Evolutionary conservation across 306 rosid genomes (phyloP), one percentile per base, ranked within the genome.

Genomic region (Spatholobus suberectus): DNA sequence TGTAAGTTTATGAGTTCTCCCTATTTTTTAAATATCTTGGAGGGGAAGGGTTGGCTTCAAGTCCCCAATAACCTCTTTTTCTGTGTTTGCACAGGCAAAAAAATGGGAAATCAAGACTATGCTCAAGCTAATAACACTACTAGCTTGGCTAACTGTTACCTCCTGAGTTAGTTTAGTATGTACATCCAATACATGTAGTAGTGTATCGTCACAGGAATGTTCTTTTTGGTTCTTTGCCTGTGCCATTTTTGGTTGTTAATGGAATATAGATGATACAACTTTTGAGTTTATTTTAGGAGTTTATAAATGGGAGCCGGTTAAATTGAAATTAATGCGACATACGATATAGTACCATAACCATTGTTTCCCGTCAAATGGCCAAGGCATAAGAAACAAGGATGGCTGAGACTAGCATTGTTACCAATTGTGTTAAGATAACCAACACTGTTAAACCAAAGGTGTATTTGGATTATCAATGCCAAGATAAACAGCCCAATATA

Each of bases 81-180:
- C 24, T 74, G 43, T 74, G 44, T 77, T 70, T 47, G n/a, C 84
- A 90, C 93, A 96, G 99, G 99, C 96, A 85, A 77, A 93, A 80
- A 80, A 88, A 89, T 84, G 93, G 89, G 76, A 93, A 87, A 87
- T 83, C 90, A 37, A 91, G 91, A 84, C 70, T 89, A 21, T 84
- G 92, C 79, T 86, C 93, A 67, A 85, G 89, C 88, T 91, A 85
- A 90, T 85, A 51, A 67, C 46, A 20, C 37, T 47, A 74, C 70
- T 75, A 69, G 80, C 75, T 59, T 76, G 74, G 85, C 90, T 81
- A 65, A 90, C 91, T 66, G 52, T 83, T 83, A 62, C 68, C 55
- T 55, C 68, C 61, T 41, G 27, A 74, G 80, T 75, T 75, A 78
- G 77, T 59, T 88, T 76, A 76, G 85, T 63, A 37, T 82, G 78